These are phyloP conservation scores for Dactylellina leptospora DNA, from an alignment of 2,329 filamentous ascomycete species.

Conservation along the genomic window DNA sequence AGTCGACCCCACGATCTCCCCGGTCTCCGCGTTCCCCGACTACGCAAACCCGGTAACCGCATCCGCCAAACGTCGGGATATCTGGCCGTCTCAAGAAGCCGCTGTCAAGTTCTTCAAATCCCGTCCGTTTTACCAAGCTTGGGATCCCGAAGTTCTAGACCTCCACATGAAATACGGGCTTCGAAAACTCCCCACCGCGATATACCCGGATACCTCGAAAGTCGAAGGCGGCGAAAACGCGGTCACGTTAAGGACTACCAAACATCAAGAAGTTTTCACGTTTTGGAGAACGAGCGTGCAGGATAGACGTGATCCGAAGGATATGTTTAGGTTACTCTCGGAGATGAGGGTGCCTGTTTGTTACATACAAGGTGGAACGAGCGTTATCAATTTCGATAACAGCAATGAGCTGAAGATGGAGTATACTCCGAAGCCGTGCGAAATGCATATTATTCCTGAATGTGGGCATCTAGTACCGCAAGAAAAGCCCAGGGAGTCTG, in stretches of 20 bases:
- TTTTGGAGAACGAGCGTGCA: slow-evolving; percentile 69
- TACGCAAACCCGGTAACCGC: slow-evolving; percentile 64
- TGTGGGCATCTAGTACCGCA: slow-evolving; percentile 84
- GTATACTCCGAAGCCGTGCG: slow-evolving; percentile 70
- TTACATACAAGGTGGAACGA: slow-evolving; percentile 73
- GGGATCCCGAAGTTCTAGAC: slow-evolving; percentile 82
- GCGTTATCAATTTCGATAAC: slow-evolving; percentile 66
- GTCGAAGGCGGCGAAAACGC: slow-evolving; percentile 57
- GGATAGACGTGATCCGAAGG: slow-evolving; percentile 64
- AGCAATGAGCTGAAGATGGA: slow-evolving; percentile 69
- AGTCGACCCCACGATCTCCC: slow-evolving; percentile 79
- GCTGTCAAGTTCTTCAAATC: slow-evolving; percentile 74
- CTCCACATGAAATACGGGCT: slow-evolving; percentile 77
- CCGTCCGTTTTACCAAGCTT: slow-evolving; percentile 79
- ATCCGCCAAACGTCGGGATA: slow-evolving; percentile 77
- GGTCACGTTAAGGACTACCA: slow-evolving; percentile 80
- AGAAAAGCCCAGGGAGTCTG: slow-evolving; percentile 76
- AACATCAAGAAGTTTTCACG: slow-evolving; percentile 86
- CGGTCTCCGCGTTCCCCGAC: slow-evolving; percentile 60
- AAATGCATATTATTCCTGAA: slow-evolving; percentile 70
- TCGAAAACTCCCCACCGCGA: slow-evolving; percentile 73
- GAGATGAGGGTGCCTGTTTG: slow-evolving; percentile 72
- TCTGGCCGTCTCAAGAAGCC: slow-evolving; percentile 78
- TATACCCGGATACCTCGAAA: slow-evolving; percentile 64
- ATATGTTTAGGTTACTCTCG: slow-evolving; percentile 68